These are phyloP conservation scores for Termitomyces sp. DNA, from an alignment of 768 basidiomycete species.

Conservation along the genomic window DNA sequence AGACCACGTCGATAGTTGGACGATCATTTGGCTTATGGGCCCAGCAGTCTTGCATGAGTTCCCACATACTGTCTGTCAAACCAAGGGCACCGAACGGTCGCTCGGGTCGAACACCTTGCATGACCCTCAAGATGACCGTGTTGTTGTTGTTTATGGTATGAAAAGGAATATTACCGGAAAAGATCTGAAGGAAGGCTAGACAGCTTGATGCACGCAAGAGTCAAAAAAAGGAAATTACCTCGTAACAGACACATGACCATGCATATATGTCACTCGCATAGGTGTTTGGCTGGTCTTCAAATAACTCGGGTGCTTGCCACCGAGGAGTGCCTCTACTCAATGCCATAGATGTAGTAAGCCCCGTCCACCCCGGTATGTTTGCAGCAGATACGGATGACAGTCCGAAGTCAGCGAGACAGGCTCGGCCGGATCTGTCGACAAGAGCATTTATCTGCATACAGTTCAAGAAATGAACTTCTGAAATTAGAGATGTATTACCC, in stretches of 20 bases:
- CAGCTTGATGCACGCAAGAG: neutral
- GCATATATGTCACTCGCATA: conserved; percentile 23
- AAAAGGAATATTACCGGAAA: neutral
- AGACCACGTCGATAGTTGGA: neutral
- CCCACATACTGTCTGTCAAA: neutral
- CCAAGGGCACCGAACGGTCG: neutral
- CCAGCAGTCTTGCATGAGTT: neutral
- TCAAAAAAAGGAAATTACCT: conserved; percentile 9
- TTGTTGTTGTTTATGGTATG: neutral
- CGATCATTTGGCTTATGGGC: neutral
- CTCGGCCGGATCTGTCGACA: conserved; percentile 14
- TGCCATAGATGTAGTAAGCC: conserved; percentile 1
- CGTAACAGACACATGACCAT: conserved; percentile 23
- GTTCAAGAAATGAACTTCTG: neutral
- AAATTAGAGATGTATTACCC: neutral
- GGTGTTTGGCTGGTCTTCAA: conserved; percentile 5
- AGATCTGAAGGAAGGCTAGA: neutral
- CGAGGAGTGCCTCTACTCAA: conserved; percentile 15
- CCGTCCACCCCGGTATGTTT: conserved; percentile 7
- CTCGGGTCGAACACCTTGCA: neutral
- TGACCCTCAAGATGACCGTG: neutral
- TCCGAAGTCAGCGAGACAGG: conserved; percentile 24
- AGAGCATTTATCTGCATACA: conserved; percentile 19
- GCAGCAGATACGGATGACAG: conserved; percentile 18
- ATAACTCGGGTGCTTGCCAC: conserved; percentile 24